Base-by-base conservation (phyloP, 257 asterid genomes). In the Paraleonurus japonicus region DNA sequence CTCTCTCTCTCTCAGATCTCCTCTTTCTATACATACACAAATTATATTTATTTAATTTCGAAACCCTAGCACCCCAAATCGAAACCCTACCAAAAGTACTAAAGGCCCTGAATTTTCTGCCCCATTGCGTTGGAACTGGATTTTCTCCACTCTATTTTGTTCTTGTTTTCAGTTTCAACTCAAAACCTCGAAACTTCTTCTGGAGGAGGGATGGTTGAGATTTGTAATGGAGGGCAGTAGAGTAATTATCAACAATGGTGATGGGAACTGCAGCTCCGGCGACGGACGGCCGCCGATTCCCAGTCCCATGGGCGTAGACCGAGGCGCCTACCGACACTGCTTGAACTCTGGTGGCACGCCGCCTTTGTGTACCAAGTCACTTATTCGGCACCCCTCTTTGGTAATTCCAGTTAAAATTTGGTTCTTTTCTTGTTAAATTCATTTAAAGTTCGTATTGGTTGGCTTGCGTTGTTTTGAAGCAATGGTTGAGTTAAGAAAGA, bases 221-320 rank as follows among this genome's bases (percentile, higher is more conserved):
- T 80, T 78, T 81, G 79, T 61, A 78, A 92, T 92, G 98, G 98
- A 92, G 77, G 96, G 80, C 82, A 85, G 81, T 86, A 92, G 91
- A 64, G 73, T 79, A 33, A 69, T 66, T 76, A 32, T 76, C 20
- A 47, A 76, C 81, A 84, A 75, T 83, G 89, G 67, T 50, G 85
- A 77, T 65, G 85, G 72, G 33, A 77, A 70, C 68, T 83, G 75
- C 78, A 79, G 80, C 81, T 84, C 96, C 76, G 78, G 81, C 70
- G 87, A 80, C 64, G 86, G 96, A 19, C 87, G 84, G 26, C 97
- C 98, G 50, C 98, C 98, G 24, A 76, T 82, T 61, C 90, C 86
- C 43, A 84, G 72, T 67, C 77, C 94, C 13, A 53, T 86, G 61
- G 73, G 81, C 61, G 83, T 83, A 10, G 83, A 83, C 16, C 80